A percentile compares a stretch with the other conserved stretches of the same genome.
phyloP scores from a whole-genome alignment of 2,329 filamentous ascomycete genomes.

The Xylaria sp. region DNA sequence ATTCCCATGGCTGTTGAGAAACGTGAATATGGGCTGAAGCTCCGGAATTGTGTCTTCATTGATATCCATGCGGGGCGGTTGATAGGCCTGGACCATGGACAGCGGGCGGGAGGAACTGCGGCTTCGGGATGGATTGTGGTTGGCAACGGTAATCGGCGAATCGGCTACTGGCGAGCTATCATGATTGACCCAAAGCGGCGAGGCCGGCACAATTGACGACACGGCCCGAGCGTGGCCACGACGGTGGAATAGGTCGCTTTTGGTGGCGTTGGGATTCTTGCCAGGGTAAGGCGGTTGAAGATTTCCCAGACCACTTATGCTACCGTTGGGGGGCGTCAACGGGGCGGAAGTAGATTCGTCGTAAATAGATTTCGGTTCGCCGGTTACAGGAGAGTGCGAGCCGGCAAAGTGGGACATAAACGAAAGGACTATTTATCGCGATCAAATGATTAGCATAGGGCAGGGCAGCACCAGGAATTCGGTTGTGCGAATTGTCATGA shows the following conservation, averaged over 20 bases:
- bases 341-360: slow-evolving; percentile 41
- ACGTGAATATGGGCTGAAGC: slow-evolving; percentile 92
- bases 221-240: slow-evolving; percentile 43
- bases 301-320: slow-evolving; percentile 32
- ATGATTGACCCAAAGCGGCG: slow-evolving; percentile 47
- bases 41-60: slow-evolving; percentile 89
- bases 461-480: slow-evolving; percentile 29
- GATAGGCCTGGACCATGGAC: slow-evolving; percentile 88
- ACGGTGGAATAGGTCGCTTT: slow-evolving; percentile 43
- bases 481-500: slow-evolving; percentile 4
- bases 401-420: slow-evolving; percentile 86
- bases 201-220: slow-evolving; percentile 45
- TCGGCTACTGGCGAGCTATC: slow-evolving; percentile 57
- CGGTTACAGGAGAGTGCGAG: slow-evolving; percentile 53
- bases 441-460: slow-evolving; percentile 50
- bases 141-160: slow-evolving; percentile 51
- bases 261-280: slow-evolving; percentile 35
- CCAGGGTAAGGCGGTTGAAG: slow-evolving; percentile 30
- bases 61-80: slow-evolving; percentile 87
- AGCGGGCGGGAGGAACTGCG: slow-evolving; percentile 74
- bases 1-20: slow-evolving; percentile 93
- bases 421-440: slow-evolving; percentile 73
- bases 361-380: slow-evolving; percentile 51
- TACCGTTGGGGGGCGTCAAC: slow-evolving; percentile 43
- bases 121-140: slow-evolving; percentile 51